Base-by-base conservation (phyloP, 2,329 filamentous ascomycete genomes). In the Didymella lethalis region DNA sequence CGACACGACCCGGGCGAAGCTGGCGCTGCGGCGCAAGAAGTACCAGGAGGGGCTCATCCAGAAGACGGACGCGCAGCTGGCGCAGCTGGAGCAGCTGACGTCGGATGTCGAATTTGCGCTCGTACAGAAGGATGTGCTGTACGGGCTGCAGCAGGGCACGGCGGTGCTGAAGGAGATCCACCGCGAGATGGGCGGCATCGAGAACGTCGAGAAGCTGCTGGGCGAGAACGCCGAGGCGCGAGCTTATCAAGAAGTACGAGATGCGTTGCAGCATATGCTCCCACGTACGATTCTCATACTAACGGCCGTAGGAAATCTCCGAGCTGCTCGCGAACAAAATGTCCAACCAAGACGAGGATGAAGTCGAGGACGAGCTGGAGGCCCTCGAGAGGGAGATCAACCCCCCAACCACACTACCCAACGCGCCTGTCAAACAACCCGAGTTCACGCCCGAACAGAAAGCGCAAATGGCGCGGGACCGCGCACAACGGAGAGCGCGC, bases 111-210 rank as follows among this genome's bases (percentile, higher is more conserved):
- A 99, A 80, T 99, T 99, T 79, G 92, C 95, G 38, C 86, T 94
- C 26, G 95, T 99, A 66, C 94, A 98, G 77, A 98, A 97, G 80
- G 95, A 98, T 81, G 90, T 99, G 36, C 76, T 99, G 4, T 97
- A 91, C 78, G 95, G 95, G 0, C 78, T 99, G 70, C 90, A 96
- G 78, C 93, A 97, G 81, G 94, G 94, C 40, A 97, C 93, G 0
- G 86, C 85, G 63, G 95, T 98, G 34, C 83, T 99, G 60, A 88
- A 91, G 75, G 90, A 95, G 77, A 98, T 99, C 58, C 90, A 98
- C 76, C 87, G 86, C 70, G 94, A 99, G 82, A 98, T 99, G 91
- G 94, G 94, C 57, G 94, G 95, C 2, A 82, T 99, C 62, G 93
- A 97, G 69, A 88, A 90, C 64, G 93, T 98, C 49, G 95, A 98